Evolutionary conservation across 2,329 filamentous ascomycete genomes (phyloP).

Genomic region (Fonsecaea pugnacius): DNA sequence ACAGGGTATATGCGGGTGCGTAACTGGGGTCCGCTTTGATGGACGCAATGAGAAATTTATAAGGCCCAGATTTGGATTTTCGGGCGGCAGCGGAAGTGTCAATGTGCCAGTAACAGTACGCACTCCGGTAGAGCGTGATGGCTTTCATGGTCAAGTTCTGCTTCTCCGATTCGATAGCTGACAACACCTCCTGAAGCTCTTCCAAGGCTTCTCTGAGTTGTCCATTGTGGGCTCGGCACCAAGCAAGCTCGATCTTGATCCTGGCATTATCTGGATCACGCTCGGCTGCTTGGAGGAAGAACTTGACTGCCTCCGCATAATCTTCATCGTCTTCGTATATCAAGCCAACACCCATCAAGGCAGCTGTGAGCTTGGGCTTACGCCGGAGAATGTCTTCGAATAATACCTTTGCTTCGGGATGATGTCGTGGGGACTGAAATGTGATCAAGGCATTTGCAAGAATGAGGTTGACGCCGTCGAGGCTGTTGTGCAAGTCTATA

Average conservation of each 20-base stretch:
- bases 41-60: constrained; percentile 78
- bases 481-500: constrained; percentile 68
- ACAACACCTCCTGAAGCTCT: constrained; percentile 72
- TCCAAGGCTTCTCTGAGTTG: constrained; percentile 70
- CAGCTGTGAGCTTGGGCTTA: constrained; percentile 75
- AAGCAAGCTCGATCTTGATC: constrained; percentile 84
- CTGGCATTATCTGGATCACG: constrained; percentile 75
- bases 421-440: constrained; percentile 86
- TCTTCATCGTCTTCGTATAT: constrained; percentile 94
- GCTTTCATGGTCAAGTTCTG: constrained; percentile 73
- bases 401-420: constrained; percentile 81
- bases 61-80: constrained; percentile 80
- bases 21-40: constrained; percentile 86
- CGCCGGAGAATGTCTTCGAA: constrained; percentile 81
- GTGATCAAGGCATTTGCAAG: constrained; percentile 88
- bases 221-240: constrained; percentile 84
- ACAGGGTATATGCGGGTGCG: constrained; percentile 86
- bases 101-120: constrained; percentile 82
- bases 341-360: constrained; percentile 85
- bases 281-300: constrained; percentile 74
- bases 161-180: constrained; percentile 66
- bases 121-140: constrained; percentile 83
- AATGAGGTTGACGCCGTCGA: constrained; percentile 74
- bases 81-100: constrained; percentile 74
- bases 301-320: constrained; percentile 78